phyloP scores from a whole-genome alignment of 306 rosid species.

The Lathyrus tuberosus region DNA sequence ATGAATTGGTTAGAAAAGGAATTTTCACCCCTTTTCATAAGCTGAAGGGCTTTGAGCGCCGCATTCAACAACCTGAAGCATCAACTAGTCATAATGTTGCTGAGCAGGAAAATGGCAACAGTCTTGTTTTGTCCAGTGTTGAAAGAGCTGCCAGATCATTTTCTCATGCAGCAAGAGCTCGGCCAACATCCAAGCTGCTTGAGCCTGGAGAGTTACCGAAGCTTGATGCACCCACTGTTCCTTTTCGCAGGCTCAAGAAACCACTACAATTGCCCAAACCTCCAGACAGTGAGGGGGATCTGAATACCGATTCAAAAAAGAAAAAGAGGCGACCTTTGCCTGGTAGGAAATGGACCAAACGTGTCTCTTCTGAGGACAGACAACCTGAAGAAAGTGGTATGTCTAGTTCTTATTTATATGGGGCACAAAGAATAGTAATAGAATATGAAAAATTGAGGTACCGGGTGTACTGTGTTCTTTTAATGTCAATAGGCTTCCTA shows the following conservation, averaged over 20 bases:
- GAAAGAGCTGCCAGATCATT: conserved; percentile 71
- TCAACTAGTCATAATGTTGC: conserved; percentile 49
- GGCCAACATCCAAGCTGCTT: conserved; percentile 86
- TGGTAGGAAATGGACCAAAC: conserved; percentile 78
- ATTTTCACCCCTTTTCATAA: conserved; percentile 90
- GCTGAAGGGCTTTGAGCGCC: conserved; percentile 89
- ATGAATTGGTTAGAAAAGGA: conserved; percentile 87
- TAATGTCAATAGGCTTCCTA: conserved; percentile 3
- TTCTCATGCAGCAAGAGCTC: conserved; percentile 83
- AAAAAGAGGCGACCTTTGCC: conserved; percentile 78
- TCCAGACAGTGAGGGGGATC: conserved; percentile 46
- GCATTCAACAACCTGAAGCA: conserved; percentile 64
- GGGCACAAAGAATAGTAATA: conserved; percentile 8
- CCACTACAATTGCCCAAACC: conserved; percentile 55
- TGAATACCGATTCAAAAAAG: conserved; percentile 47
- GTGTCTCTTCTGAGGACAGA: conserved; percentile 65
- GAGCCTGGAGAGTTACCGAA: conserved; percentile 69
- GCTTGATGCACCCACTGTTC: conserved; percentile 84
- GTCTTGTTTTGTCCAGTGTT: conserved; percentile 64
- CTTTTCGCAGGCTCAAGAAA: conserved; percentile 72
- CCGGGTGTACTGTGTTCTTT: conserved; percentile 13
- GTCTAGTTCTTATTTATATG: conserved; percentile 38
- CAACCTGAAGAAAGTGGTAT: conserved; percentile 60
- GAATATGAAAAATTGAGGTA: conserved; percentile 1
- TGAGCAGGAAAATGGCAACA: conserved; percentile 46